Conservation (phyloP, 2,329 filamentous ascomycete species). For the Cladosporium velox region DNA sequence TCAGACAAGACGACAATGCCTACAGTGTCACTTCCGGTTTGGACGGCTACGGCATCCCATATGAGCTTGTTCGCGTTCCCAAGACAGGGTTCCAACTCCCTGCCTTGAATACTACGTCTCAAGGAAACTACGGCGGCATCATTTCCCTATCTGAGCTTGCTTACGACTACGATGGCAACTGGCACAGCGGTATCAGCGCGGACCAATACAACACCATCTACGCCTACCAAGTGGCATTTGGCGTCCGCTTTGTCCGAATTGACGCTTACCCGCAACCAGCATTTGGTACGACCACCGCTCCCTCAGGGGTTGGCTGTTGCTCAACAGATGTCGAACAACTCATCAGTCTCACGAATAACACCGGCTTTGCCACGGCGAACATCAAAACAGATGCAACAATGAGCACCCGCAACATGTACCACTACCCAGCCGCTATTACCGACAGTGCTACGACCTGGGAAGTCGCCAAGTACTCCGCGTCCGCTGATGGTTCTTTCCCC, state of each 20-base stretch:
- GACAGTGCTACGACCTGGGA: conserved; percentile 55
- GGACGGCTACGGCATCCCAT: conserved; percentile 63
- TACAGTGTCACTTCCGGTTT: conserved; percentile 56
- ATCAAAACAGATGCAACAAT: conserved; percentile 53
- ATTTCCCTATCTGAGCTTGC: conserved; percentile 57
- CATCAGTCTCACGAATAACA: conserved; percentile 56
- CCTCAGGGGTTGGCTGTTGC: conserved; percentile 51
- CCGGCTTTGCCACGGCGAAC: conserved; percentile 57
- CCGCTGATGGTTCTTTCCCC: conserved; percentile 39
- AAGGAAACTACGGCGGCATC: conserved; percentile 63
- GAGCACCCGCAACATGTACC: conserved; percentile 55
- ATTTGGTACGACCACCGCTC: conserved; percentile 46
- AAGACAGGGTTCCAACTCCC: conserved; percentile 55
- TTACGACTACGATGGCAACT: conserved; percentile 53
- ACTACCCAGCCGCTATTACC: conserved; percentile 61
- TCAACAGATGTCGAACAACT: conserved; percentile 52
- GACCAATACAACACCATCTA: conserved; percentile 60
- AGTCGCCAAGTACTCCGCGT: conserved; percentile 53
- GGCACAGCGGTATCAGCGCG: conserved; percentile 55
- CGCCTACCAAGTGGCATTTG: conserved; percentile 59
- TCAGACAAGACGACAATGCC: conserved; percentile 49
- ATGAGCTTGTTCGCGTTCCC: conserved; percentile 57
- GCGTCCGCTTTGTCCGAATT: conserved; percentile 61
- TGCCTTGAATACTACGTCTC: conserved; percentile 49
- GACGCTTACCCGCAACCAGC: conserved; percentile 58